These are phyloP conservation scores for Gamarada debralockiae DNA, from an alignment of 495 filamentous ascomycete genomes.

Conservation along the genomic window DNA sequence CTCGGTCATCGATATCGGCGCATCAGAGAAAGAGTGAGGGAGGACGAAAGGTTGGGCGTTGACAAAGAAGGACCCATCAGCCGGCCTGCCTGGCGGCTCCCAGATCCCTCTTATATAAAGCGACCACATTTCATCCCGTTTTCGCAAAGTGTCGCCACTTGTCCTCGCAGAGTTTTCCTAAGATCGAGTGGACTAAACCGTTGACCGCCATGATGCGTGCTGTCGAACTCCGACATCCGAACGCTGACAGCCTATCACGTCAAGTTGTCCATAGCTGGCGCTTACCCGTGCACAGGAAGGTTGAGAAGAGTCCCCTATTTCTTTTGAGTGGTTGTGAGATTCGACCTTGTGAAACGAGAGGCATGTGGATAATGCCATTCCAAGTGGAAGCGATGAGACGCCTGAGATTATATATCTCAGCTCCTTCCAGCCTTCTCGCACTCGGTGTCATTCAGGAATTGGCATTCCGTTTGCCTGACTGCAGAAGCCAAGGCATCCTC, in stretches of 20 bases:
- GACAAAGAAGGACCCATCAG: not conserved
- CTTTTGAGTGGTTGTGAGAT: not conserved
- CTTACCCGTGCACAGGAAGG: not conserved
- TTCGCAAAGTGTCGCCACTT: not conserved
- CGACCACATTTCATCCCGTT: not conserved
- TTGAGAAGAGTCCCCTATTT: not conserved
- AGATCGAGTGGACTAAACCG: not conserved
- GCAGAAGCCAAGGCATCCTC: conserved; percentile 1
- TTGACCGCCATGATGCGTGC: not conserved
- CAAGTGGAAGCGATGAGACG: not conserved
- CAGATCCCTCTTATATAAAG: not conserved
- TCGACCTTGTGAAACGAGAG: not conserved
- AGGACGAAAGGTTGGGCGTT: not conserved
- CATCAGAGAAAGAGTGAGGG: not conserved
- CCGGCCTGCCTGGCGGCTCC: not conserved
- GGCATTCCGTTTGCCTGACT: not conserved
- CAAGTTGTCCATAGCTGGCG: not conserved
- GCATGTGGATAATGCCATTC: not conserved
- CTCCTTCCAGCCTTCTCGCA: not conserved
- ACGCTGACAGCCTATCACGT: not conserved
- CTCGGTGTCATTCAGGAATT: not conserved
- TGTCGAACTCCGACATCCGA: not conserved
- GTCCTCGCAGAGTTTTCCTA: not conserved
- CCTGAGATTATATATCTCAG: not conserved
- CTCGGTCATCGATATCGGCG: not conserved